Conservation (phyloP, 2,329 filamentous ascomycete species). For the Passalora sequoiae region DNA sequence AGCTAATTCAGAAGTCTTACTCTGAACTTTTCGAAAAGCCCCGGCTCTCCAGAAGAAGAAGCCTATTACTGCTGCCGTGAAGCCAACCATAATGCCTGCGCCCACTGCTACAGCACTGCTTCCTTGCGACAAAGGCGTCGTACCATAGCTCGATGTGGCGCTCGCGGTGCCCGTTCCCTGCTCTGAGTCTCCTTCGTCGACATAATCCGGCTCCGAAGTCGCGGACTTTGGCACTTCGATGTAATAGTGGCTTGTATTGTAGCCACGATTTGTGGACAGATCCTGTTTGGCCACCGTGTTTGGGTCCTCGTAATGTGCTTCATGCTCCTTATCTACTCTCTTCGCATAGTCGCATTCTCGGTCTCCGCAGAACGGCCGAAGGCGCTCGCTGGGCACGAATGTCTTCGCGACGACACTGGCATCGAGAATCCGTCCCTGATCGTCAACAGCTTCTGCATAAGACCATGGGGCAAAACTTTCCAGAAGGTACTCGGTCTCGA, state of each 20-base stretch:
- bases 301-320: constrained; percentile 24
- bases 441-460: constrained; percentile 34
- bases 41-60: constrained; percentile 13
- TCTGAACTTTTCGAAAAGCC: constrained; percentile 7
- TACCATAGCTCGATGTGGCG: neutral
- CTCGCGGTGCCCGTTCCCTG: neutral
- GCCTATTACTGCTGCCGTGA: constrained; percentile 7
- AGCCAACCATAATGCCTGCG: constrained; percentile 12
- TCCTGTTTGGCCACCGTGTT: constrained; percentile 22
- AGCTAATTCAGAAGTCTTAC: constrained; percentile 2
- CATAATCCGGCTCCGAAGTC: neutral
- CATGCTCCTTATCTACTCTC: constrained; percentile 18
- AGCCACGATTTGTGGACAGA: constrained; percentile 31
- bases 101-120: constrained; percentile 7
- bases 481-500: constrained; percentile 39
- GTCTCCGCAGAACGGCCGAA: constrained; percentile 32
- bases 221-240: constrained; percentile 5
- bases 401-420: constrained; percentile 33
- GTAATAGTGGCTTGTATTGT: constrained; percentile 34
- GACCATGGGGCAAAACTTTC: constrained; percentile 26
- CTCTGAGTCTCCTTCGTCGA: neutral
- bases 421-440: constrained; percentile 28
- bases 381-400: constrained; percentile 32
- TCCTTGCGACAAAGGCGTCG: constrained; percentile 1
- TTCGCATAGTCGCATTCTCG: constrained; percentile 29